Evolutionary conservation across 1,284 basidiomycete species (phyloP).

Genomic region (Trametes pubescens): DNA sequence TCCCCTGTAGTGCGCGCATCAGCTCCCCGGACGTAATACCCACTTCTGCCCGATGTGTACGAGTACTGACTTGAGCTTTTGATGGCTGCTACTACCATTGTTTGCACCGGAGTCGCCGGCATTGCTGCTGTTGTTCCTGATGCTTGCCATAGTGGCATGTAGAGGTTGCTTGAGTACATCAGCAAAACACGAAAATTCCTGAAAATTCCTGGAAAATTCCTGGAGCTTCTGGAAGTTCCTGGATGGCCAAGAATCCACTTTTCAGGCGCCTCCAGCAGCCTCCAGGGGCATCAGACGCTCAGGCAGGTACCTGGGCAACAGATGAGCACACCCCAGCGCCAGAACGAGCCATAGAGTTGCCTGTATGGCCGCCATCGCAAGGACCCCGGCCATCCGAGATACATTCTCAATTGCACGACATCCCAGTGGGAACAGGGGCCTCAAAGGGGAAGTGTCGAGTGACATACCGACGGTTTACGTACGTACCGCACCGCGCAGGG

Average conservation of each 20-base stretch:
- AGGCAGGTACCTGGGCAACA: neutral
- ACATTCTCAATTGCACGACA: too few relatives aligned
- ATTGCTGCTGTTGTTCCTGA: neutral
- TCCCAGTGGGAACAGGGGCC: too few relatives aligned
- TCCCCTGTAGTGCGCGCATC: constrained; percentile 20
- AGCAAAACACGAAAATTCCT: too few relatives aligned
- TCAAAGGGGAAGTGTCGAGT: neutral
- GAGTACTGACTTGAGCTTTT: constrained; percentile 23
- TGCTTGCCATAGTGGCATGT: constrained; percentile 3
- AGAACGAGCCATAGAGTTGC: too few relatives aligned
- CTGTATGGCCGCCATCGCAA: too few relatives aligned
- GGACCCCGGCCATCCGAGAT: too few relatives aligned
- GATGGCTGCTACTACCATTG: constrained; percentile 1
- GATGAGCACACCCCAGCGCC: too few relatives aligned
- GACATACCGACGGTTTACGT: neutral
- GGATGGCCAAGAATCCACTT: too few relatives aligned
- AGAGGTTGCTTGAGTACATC: neutral
- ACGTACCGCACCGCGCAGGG: neutral
- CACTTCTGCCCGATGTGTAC: neutral
- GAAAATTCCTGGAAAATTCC: too few relatives aligned
- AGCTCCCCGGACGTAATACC: constrained; percentile 2
- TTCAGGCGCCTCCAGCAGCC: too few relatives aligned
- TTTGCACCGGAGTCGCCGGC: neutral
- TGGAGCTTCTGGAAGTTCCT: too few relatives aligned
- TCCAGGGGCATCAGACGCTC: neutral